Conservation (phyloP, 345 rosid genomes). For the Lepidium aucheri region DNA sequence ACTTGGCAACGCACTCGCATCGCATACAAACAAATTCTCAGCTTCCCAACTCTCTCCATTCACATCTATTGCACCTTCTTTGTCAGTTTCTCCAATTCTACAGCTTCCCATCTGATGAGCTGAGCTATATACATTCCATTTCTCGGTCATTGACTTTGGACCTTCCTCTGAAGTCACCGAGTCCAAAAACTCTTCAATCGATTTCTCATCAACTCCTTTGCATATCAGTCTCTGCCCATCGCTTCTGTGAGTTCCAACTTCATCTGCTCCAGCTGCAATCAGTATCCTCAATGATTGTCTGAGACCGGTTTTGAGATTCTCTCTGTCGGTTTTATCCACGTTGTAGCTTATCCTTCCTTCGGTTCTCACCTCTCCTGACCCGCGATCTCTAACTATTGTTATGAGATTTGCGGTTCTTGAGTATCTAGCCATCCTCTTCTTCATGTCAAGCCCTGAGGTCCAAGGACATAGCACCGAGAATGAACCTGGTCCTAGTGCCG, state of each 20-base stretch:
- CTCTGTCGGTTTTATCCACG: conserved; percentile 28
- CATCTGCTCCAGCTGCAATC: conserved; percentile 58
- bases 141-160: conserved; percentile 22
- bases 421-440: conserved; percentile 39
- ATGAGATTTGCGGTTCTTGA: conserved; percentile 50
- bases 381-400: conserved; percentile 39
- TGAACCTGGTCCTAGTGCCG: conserved; percentile 39
- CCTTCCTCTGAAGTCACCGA: conserved; percentile 30
- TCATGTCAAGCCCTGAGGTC: conserved; percentile 45
- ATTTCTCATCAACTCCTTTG: conserved; percentile 31
- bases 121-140: conserved; percentile 34
- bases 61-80: conserved; percentile 45
- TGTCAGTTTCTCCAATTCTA: conserved; percentile 42
- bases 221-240: conserved; percentile 46
- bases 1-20: conserved; percentile 51
- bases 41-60: conserved; percentile 66
- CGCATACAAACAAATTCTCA: conserved; percentile 45
- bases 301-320: conserved; percentile 40
- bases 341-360: conserved; percentile 36
- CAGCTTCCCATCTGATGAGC: conserved; percentile 76
- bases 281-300: conserved; percentile 46
- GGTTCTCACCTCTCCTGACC: conserved; percentile 41
- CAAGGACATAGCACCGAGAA: conserved; percentile 41
- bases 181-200: conserved; percentile 42
- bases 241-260: conserved; percentile 55